Conservation (phyloP, 2,329 filamentous ascomycete genomes). For the Elsinoe ampelina region DNA sequence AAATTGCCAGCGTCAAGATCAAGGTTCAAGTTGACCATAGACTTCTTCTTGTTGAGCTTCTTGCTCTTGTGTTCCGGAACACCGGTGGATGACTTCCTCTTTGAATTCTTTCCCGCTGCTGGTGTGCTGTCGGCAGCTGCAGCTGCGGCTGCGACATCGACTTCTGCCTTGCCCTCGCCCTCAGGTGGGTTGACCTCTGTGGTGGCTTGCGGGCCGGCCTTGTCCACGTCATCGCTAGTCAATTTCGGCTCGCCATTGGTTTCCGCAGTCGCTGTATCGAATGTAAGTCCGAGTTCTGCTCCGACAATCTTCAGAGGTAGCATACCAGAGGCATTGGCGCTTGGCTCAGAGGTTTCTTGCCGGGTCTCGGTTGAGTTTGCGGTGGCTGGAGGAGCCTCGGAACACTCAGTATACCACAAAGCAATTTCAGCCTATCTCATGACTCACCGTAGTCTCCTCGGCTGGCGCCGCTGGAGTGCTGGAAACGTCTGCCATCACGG, state of each 20-base stretch:
- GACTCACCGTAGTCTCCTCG: slow-evolving; percentile 11
- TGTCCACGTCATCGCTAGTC: slow-evolving; percentile 11
- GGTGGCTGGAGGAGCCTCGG: slow-evolving; percentile 7
- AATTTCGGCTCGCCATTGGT: slow-evolving; percentile 10
- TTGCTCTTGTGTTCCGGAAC: slow-evolving; percentile 61
- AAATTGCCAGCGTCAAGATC: slow-evolving; percentile 85
- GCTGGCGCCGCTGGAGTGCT: slow-evolving; percentile 4
- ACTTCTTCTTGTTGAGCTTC: slow-evolving; percentile 80
- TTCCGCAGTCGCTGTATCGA: background rate
- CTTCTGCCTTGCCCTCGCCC: slow-evolving; percentile 16
- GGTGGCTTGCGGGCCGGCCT: slow-evolving; percentile 16
- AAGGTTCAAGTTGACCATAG: slow-evolving; percentile 55
- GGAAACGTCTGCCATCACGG: slow-evolving; percentile 7
- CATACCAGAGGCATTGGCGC: slow-evolving; percentile 5
- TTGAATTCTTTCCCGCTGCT: slow-evolving; percentile 26
- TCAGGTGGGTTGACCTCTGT: slow-evolving; percentile 18
- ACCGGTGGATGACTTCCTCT: slow-evolving; percentile 53
- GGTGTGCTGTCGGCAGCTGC: slow-evolving; percentile 19
- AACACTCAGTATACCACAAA: background rate
- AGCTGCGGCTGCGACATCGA: slow-evolving; percentile 11
- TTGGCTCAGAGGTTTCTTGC: background rate
- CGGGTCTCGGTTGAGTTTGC: background rate
- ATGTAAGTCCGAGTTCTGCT: background rate
- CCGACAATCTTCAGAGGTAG: background rate
- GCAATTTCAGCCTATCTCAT: background rate